Conservation (phyloP, 768 basidiomycete genomes). For the Boletales sp. region DNA sequence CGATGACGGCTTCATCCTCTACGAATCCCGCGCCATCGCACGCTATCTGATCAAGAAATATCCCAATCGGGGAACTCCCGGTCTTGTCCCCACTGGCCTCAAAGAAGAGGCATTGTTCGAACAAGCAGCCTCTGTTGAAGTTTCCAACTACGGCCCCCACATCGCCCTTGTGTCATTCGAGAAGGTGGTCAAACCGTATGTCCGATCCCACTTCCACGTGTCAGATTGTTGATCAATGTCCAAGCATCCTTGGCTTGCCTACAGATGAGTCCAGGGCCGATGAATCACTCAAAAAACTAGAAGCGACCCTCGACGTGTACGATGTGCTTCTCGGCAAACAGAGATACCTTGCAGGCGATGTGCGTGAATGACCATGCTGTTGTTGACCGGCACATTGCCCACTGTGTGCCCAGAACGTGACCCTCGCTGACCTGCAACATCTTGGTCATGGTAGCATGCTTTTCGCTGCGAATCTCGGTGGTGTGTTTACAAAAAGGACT, state of each 20-base stretch:
- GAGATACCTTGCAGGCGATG: constrained; percentile 55
- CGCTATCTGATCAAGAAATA: constrained; percentile 60
- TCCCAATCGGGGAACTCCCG: constrained; percentile 42
- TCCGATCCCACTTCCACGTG: background rate
- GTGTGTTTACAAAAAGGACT: constrained; percentile 33
- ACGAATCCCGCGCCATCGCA: constrained; percentile 58
- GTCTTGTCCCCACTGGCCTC: constrained; percentile 45
- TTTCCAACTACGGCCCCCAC: constrained; percentile 44
- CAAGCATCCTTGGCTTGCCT: constrained; percentile 18
- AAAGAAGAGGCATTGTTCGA: constrained; percentile 32
- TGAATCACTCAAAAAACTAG: constrained; percentile 17
- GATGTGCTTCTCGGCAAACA: constrained; percentile 52
- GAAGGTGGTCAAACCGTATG: constrained; percentile 50
- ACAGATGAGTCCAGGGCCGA: constrained; percentile 20
- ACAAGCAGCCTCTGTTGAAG: constrained; percentile 43
- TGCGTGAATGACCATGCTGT: constrained; percentile 20
- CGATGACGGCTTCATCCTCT: constrained; percentile 62
- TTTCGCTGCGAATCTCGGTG: constrained; percentile 18
- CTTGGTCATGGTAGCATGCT: constrained; percentile 41
- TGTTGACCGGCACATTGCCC: background rate
- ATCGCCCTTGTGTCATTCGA: constrained; percentile 42
- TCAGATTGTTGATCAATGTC: background rate
- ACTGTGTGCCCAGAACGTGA: constrained; percentile 34
- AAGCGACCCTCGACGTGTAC: constrained; percentile 45
- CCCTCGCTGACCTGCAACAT: constrained; percentile 58